These are phyloP conservation scores for Cyberlindnera lachancei DNA, from an alignment of 805 yeast species.

Conservation along the genomic window DNA sequence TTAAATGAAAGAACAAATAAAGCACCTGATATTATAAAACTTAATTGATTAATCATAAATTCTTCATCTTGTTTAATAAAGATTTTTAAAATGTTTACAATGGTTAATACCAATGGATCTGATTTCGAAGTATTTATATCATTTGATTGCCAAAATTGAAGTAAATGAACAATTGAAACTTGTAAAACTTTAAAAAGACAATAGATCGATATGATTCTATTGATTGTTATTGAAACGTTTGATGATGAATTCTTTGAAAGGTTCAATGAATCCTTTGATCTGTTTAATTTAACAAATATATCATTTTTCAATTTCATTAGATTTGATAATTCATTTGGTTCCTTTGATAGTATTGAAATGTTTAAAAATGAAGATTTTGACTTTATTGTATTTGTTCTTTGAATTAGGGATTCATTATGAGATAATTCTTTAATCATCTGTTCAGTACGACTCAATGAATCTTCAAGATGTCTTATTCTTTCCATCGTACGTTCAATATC, in stretches of 20 bases:
- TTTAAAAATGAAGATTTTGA: constrained; percentile 20
- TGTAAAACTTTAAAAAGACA: constrained; percentile 30
- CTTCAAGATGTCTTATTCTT: constrained; percentile 9
- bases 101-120: constrained; percentile 10
- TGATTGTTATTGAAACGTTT: not conserved
- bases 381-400: constrained; percentile 12
- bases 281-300: constrained; percentile 12
- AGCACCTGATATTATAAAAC: constrained; percentile 47
- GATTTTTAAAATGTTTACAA: constrained; percentile 25
- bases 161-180: constrained; percentile 23
- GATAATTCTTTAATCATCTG: constrained; percentile 9
- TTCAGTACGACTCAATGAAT: constrained; percentile 15
- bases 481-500: constrained; percentile 4
- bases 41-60: constrained; percentile 28
- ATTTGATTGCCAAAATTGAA: constrained; percentile 15
- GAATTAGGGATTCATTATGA: not conserved
- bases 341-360: constrained; percentile 4
- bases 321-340: constrained; percentile 8
- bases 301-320: constrained; percentile 20
- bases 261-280: constrained; percentile 8
- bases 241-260: not conserved
- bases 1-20: constrained; percentile 58
- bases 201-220: constrained; percentile 23
- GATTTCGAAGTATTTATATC: constrained; percentile 11
- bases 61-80: constrained; percentile 28